Evolutionary conservation across 2,329 filamentous ascomycete species (phyloP).

Genomic region (Pyrenochaeta sp.): DNA sequence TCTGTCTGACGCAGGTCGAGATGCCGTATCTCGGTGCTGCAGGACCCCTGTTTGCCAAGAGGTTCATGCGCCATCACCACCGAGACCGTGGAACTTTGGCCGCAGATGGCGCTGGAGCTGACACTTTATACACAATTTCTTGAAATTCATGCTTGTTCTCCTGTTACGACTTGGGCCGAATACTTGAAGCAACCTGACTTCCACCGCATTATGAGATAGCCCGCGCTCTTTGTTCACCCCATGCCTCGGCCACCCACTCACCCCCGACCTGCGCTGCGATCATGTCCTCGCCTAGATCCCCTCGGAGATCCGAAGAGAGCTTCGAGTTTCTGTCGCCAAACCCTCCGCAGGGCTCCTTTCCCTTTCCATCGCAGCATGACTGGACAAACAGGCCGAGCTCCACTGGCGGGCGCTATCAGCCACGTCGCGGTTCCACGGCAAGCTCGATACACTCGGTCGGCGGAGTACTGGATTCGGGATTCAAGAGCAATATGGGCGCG

Average conservation of each 20-base stretch:
- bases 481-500: constrained; percentile 64
- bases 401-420: constrained; percentile 57
- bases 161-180: not conserved
- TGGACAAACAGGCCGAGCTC: constrained; percentile 57
- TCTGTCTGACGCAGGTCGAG: not conserved
- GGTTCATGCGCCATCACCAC: constrained; percentile 1
- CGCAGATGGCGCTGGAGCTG: not conserved
- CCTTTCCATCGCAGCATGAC: constrained; percentile 69
- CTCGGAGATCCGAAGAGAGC: constrained; percentile 59
- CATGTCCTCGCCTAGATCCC: constrained; percentile 52
- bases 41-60: not conserved
- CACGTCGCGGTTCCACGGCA: constrained; percentile 80
- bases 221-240: constrained; percentile 25
- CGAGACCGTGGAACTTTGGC: not conserved
- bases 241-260: constrained; percentile 45
- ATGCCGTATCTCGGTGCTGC: not conserved
- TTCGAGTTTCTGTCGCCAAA: constrained; percentile 56
- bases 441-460: constrained; percentile 90
- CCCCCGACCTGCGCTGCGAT: constrained; percentile 39
- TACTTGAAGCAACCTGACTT: not conserved
- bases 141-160: not conserved
- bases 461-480: constrained; percentile 78
- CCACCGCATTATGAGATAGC: constrained; percentile 18
- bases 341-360: constrained; percentile 55
- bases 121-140: not conserved